Percentiles rank a stretch among this genome's conserved stretches.
These are phyloP conservation scores for Mycena maculata DNA, from an alignment of 768 basidiomycete genomes.

Conservation along the genomic window DNA sequence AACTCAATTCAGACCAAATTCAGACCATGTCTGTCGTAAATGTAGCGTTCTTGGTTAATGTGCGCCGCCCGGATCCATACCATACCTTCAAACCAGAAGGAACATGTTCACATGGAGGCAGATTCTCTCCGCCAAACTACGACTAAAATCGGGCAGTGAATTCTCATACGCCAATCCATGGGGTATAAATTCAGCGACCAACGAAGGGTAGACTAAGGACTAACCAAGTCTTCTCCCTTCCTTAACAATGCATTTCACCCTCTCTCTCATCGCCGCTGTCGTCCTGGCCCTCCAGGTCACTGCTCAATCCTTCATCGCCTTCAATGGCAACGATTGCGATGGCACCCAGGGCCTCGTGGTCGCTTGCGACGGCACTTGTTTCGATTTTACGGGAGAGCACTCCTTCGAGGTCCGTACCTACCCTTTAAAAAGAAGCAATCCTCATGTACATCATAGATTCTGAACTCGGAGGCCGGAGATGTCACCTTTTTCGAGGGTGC, in stretches of 20 bases:
- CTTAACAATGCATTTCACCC: conserved; percentile 12
- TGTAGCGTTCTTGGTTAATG: too few species aligned
- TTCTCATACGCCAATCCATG: background rate
- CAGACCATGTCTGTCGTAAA: too few species aligned
- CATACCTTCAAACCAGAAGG: too few species aligned
- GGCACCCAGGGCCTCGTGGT: too few species aligned
- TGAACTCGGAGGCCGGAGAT: background rate
- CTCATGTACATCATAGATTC: background rate
- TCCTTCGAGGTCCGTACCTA: conserved; percentile 3
- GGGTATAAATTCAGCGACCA: conserved; percentile 1
- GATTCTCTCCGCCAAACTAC: too few species aligned
- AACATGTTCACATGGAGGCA: too few species aligned
- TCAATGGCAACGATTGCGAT: too few species aligned
- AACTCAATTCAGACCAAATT: too few species aligned
- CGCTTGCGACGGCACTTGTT: too few species aligned
- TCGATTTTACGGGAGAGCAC: conserved; percentile 7
- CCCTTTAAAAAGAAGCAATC: background rate
- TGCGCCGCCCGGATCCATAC: too few species aligned
- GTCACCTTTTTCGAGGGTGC: background rate
- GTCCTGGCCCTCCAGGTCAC: too few species aligned
- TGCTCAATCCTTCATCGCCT: too few species aligned
- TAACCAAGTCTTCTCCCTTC: background rate
- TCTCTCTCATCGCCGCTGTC: conserved; percentile 6
- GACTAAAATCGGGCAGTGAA: background rate
- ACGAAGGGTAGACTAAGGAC: background rate